Conservation (phyloP, 1,284 basidiomycete genomes). For the Austropuccinia psidii region DNA sequence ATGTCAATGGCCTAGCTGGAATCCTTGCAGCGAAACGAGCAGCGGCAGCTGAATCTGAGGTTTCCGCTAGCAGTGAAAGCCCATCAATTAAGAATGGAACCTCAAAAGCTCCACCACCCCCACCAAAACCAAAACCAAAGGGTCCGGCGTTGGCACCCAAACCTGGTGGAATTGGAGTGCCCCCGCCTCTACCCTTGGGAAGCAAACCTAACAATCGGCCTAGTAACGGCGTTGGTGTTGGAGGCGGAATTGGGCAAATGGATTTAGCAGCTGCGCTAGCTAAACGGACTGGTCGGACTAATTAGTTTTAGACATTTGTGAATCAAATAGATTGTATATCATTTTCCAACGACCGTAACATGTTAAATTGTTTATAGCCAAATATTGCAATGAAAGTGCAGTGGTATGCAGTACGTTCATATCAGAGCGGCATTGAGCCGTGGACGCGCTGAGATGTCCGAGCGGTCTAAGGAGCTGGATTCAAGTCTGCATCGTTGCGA, state of each 20-base stretch:
- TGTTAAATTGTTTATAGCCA: too few relatives aligned
- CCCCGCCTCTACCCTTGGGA: conserved; percentile 48
- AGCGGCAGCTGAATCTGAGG: conserved; percentile 39
- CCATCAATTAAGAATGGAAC: not conserved
- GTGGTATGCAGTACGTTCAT: too few relatives aligned
- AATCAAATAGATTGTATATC: too few relatives aligned
- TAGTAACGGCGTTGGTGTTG: conserved; percentile 53
- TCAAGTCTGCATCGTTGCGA: conserved; percentile 1
- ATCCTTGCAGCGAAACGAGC: conserved; percentile 50
- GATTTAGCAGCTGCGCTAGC: conserved; percentile 62
- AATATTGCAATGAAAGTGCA: too few relatives aligned
- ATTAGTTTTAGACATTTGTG: not conserved
- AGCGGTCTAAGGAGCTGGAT: conserved; percentile 38
- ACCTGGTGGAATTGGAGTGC: conserved; percentile 42
- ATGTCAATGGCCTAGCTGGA: conserved; percentile 48
- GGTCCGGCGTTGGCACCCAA: conserved; percentile 51
- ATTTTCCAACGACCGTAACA: too few relatives aligned
- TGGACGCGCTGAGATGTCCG: conserved; percentile 37
- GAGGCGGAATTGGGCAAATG: conserved; percentile 61
- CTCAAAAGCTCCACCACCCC: conserved; percentile 42
- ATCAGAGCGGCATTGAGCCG: too few relatives aligned
- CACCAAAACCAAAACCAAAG: conserved; percentile 50
- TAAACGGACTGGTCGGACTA: conserved; percentile 28
- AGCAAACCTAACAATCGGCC: conserved; percentile 55
- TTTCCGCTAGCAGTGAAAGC: not conserved